phyloP scores from a whole-genome alignment of 805 yeast species.

The Crinitomyces ghanaensis region DNA sequence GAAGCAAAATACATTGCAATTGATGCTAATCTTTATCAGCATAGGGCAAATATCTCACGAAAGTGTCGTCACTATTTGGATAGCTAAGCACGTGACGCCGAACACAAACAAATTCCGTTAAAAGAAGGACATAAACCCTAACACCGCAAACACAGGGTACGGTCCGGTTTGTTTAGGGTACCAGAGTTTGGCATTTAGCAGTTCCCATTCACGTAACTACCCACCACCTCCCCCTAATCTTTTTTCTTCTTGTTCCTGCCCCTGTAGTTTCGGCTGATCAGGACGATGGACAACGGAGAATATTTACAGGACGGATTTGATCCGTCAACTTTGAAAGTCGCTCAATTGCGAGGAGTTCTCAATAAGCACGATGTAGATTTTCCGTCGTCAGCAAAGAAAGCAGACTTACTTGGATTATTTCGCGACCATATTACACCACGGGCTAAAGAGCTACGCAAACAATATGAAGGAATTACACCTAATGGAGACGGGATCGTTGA shows the following conservation, averaged over 20 bases:
- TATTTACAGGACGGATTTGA: constrained; percentile 42
- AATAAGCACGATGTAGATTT: constrained; percentile 49
- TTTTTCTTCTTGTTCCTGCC: not conserved
- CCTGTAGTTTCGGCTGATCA: not conserved
- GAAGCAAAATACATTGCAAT: no score
- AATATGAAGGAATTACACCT: constrained; percentile 24
- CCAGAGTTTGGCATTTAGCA: no score
- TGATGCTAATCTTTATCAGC: no score
- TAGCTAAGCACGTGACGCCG: no score
- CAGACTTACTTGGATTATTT: constrained; percentile 51
- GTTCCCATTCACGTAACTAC: no score
- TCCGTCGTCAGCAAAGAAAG: constrained; percentile 56
- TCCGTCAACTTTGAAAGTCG: constrained; percentile 51
- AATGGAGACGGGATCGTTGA: constrained; percentile 31
- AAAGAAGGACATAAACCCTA: no score
- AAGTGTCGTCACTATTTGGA: no score
- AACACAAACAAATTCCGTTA: no score
- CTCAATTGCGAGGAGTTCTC: constrained; percentile 58
- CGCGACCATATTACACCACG: constrained; percentile 40
- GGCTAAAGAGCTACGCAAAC: constrained; percentile 32
- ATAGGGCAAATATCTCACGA: no score
- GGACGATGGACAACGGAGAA: constrained; percentile 12
- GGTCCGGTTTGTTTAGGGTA: no score
- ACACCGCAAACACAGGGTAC: no score
- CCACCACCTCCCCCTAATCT: no score